These are phyloP conservation scores for Tetracentron sinense DNA, from an alignment of 164 flowering plant species.

Conservation along the genomic window DNA sequence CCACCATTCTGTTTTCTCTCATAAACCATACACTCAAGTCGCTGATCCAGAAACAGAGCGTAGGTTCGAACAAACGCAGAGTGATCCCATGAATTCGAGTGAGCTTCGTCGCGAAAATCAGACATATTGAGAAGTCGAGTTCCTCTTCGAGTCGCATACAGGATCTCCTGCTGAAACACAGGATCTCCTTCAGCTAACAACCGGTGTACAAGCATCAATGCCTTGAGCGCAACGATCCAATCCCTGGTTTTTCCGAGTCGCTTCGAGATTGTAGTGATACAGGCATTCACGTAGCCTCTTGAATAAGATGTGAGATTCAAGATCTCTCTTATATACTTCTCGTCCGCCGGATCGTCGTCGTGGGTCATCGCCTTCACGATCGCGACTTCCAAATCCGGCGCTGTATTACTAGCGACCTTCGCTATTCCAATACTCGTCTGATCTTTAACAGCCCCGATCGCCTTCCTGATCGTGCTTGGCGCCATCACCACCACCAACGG, in stretches of 20 bases:
- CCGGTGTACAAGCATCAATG: constrained; percentile 58
- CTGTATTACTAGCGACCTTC: constrained; percentile 58
- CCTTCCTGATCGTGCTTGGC: constrained; percentile 57
- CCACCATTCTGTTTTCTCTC: constrained; percentile 36
- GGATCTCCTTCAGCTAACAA: constrained; percentile 51
- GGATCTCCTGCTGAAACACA: constrained; percentile 52
- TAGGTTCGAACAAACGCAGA: constrained; percentile 62
- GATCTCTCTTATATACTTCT: constrained; percentile 55
- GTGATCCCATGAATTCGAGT: constrained; percentile 71
- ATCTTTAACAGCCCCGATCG: constrained; percentile 85
- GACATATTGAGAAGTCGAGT: constrained; percentile 62
- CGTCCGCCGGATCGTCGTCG: constrained; percentile 64
- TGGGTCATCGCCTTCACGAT: constrained; percentile 78
- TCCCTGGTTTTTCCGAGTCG: constrained; percentile 60
- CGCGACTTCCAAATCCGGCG: constrained; percentile 72
- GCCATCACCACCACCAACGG: constrained; percentile 55
- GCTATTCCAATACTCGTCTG: constrained; percentile 81
- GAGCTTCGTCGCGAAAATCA: constrained; percentile 72
- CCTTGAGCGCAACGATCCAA: constrained; percentile 76
- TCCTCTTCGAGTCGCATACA: constrained; percentile 52
- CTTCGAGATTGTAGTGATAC: constrained; percentile 43
- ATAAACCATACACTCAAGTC: constrained; percentile 43
- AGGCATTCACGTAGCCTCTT: constrained; percentile 46
- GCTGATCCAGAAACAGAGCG: constrained; percentile 62
- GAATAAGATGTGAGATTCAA: constrained; percentile 43